These are phyloP conservation scores for Daldinia loculata DNA, from an alignment of 495 filamentous ascomycete genomes.

Conservation along the genomic window DNA sequence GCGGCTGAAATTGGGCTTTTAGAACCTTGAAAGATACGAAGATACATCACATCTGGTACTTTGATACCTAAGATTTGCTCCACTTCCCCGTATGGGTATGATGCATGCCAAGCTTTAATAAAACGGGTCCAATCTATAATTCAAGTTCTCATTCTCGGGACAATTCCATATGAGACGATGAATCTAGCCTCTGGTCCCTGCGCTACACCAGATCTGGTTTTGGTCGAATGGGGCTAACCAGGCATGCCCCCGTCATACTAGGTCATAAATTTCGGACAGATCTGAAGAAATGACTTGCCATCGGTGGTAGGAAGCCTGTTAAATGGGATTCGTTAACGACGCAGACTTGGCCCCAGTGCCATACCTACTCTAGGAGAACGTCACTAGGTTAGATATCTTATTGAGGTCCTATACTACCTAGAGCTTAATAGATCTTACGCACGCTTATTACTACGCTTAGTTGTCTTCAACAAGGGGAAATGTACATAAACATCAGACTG, in stretches of 20 bases:
- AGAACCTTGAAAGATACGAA: neutral
- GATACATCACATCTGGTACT: slow-evolving; percentile 3
- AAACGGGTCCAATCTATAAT: slow-evolving; percentile 4
- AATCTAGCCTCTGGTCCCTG: neutral
- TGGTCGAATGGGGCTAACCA: neutral
- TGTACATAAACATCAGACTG: neutral
- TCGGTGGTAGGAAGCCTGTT: slow-evolving; percentile 1
- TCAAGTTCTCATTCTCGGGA: neutral
- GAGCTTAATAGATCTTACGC: neutral
- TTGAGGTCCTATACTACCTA: neutral
- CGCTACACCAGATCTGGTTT: slow-evolving; percentile 11
- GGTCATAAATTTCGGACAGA: slow-evolving; percentile 13
- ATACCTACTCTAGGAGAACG: neutral
- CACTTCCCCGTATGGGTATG: slow-evolving; percentile 35
- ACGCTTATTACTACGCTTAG: neutral
- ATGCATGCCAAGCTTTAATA: slow-evolving; percentile 31
- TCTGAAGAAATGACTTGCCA: slow-evolving; percentile 18
- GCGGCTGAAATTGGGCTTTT: slow-evolving; percentile 34
- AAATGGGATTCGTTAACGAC: neutral
- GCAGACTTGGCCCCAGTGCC: neutral
- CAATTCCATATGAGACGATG: neutral
- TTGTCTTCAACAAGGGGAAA: too few relatives aligned
- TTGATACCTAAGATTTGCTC: neutral
- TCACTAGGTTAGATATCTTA: neutral
- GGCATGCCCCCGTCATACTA: slow-evolving; percentile 23